Evolutionary conservation across 2,329 filamentous ascomycete species (phyloP).

Genomic region (Fusarium sp.): DNA sequence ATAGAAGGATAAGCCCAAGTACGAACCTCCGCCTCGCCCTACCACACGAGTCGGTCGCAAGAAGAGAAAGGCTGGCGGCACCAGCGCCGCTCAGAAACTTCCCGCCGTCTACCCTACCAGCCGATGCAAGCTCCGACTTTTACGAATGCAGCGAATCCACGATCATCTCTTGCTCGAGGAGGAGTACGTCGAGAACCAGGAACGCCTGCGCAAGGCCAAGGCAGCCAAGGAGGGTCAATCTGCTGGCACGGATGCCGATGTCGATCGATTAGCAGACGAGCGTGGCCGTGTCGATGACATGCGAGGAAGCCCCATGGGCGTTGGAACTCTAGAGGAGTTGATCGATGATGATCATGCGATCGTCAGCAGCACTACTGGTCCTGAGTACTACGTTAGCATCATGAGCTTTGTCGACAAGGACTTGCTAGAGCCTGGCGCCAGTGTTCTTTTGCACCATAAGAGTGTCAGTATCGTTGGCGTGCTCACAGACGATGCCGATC

Average conservation of each 20-base stretch:
- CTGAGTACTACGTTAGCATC: slow-evolving; percentile 99
- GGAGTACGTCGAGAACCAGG: slow-evolving; percentile 99
- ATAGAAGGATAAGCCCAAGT: slow-evolving; percentile 99
- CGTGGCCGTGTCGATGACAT: slow-evolving; percentile 96
- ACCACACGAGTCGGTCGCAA: slow-evolving; percentile 97
- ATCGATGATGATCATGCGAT: slow-evolving; percentile 99
- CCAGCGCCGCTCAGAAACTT: slow-evolving; percentile 94
- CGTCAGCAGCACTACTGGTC: slow-evolving; percentile 95
- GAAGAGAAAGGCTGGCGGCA: slow-evolving; percentile 96
- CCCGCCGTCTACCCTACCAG: slow-evolving; percentile 94
- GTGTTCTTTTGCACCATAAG: slow-evolving; percentile 96
- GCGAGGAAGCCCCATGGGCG: slow-evolving; percentile 98
- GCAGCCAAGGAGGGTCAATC: slow-evolving; percentile 75
- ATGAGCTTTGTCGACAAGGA: slow-evolving; percentile 99
- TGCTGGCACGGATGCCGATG: slow-evolving; percentile 75
- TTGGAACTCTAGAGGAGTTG: slow-evolving; percentile 96
- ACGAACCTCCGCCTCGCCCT: slow-evolving; percentile 96
- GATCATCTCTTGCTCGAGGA: slow-evolving; percentile 97
- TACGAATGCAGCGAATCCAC: slow-evolving; percentile 98
- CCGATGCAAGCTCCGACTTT: slow-evolving; percentile 94
- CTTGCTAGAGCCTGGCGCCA: slow-evolving; percentile 93
- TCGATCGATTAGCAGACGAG: slow-evolving; percentile 92
- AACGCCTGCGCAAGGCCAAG: slow-evolving; percentile 93
- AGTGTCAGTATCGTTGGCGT: slow-evolving; percentile 98
- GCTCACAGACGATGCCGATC: slow-evolving; percentile 94